These are phyloP conservation scores for Pleurotus eryngii DNA, from an alignment of 768 basidiomycete genomes.

Conservation along the genomic window DNA sequence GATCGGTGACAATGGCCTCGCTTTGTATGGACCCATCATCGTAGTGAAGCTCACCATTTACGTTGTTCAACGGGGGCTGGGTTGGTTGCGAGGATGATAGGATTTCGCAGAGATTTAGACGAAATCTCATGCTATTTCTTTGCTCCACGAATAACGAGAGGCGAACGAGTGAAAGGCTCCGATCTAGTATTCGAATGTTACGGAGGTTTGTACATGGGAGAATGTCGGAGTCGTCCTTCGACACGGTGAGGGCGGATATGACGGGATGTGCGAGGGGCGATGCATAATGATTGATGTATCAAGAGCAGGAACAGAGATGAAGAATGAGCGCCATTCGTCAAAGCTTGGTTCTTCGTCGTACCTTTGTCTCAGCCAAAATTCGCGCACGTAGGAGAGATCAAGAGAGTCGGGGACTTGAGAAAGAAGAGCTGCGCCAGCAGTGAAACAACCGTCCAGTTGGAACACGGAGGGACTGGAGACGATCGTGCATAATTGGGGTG, in stretches of 20 bases:
- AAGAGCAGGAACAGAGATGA: neutral
- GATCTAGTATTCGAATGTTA: neutral
- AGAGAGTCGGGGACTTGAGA: neutral
- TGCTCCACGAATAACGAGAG: neutral
- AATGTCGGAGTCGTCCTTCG: neutral
- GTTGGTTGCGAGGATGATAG: neutral
- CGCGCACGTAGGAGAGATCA: neutral
- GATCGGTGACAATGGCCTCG: neutral
- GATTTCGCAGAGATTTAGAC: neutral
- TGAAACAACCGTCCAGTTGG: neutral
- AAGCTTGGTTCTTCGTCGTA: neutral
- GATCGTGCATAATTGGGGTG: neutral
- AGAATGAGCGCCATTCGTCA: conserved; percentile 1
- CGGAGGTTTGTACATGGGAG: neutral
- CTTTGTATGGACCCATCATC: neutral
- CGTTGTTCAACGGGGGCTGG: neutral
- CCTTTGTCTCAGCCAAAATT: neutral
- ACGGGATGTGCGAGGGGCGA: neutral
- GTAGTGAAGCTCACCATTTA: neutral
- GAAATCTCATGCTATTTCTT: neutral
- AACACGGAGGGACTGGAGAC: neutral
- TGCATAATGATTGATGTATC: neutral
- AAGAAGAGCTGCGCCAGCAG: neutral
- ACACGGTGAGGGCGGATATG: neutral
- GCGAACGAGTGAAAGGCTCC: neutral